phyloP scores from a whole-genome alignment of 2,329 filamentous ascomycete genomes.

The Aureobasidium uvarum region DNA sequence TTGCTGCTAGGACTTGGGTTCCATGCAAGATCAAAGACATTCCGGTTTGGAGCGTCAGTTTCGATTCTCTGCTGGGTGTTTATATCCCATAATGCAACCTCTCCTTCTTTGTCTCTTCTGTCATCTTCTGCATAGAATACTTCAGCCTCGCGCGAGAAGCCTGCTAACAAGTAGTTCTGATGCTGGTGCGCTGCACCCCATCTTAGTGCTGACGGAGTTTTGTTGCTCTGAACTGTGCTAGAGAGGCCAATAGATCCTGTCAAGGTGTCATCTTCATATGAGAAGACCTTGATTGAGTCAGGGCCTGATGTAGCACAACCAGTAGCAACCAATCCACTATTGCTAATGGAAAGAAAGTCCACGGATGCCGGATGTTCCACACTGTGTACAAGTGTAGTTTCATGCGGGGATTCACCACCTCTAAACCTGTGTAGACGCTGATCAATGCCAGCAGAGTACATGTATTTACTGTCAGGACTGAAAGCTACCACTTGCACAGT shows the following conservation, averaged over 20 bases:
- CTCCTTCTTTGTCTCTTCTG: constrained; percentile 46
- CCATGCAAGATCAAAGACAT: constrained; percentile 60
- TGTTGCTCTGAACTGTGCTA: constrained; percentile 4
- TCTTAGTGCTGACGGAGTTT: constrained; percentile 46
- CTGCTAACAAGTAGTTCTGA: constrained; percentile 52
- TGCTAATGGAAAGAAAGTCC: constrained; percentile 51
- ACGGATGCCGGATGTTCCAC: constrained; percentile 51
- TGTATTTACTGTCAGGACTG: constrained; percentile 44
- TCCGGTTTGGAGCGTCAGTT: constrained; percentile 51
- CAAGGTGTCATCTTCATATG: constrained; percentile 17
- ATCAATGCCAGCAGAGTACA: constrained; percentile 43
- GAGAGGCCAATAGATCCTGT: constrained; percentile 23
- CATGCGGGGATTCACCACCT: background rate
- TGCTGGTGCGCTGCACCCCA: constrained; percentile 47
- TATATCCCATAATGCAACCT: constrained; percentile 56
- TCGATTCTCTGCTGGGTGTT: constrained; percentile 42
- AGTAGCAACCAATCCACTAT: constrained; percentile 48
- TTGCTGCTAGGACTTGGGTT: constrained; percentile 46
- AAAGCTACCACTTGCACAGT: constrained; percentile 58
- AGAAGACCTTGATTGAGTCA: constrained; percentile 39
- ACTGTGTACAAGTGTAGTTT: background rate
- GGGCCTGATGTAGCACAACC: constrained; percentile 38
- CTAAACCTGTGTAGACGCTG: constrained; percentile 25
- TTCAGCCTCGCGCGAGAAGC: constrained; percentile 48
- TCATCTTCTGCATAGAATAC: constrained; percentile 31